These are phyloP conservation scores for Larix kaempferi DNA, from an alignment of 75 land plant species.

Conservation along the genomic window DNA sequence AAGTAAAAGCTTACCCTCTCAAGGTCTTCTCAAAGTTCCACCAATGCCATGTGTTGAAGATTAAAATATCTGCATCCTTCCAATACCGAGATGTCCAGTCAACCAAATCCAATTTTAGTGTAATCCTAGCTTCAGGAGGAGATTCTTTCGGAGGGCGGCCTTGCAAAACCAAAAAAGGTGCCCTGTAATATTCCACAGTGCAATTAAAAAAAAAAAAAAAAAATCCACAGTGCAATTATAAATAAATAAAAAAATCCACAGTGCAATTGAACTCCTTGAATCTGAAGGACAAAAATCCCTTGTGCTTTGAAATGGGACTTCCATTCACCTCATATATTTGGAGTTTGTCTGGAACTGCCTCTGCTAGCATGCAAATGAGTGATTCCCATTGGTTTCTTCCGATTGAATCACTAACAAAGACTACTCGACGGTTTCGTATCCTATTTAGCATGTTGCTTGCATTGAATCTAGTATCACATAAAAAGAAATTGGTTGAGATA, in stretches of 20 bases:
- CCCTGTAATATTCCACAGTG: conserved; percentile 80
- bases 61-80: conserved; percentile 61
- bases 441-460: conserved; percentile 57
- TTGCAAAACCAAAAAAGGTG: conserved; percentile 76
- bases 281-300: conserved; percentile 64
- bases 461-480: conserved; percentile 39
- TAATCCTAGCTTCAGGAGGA: conserved; percentile 27
- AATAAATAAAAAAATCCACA: too few relatives aligned
- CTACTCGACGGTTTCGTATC: conserved; percentile 44
- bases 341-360: conserved; percentile 35
- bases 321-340: conserved; percentile 71
- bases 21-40: conserved; percentile 78
- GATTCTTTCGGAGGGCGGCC: conserved; percentile 51
- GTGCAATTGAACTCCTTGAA: conserved; percentile 66
- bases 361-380: conserved; percentile 71
- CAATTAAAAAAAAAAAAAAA: too few relatives aligned
- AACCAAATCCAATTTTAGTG: conserved; percentile 59
- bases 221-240: too few relatives aligned
- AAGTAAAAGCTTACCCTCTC: conserved; percentile 32
- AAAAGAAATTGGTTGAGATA: conserved; percentile 16
- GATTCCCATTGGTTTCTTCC: conserved; percentile 92
- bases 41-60: conserved; percentile 86
- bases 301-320: conserved; percentile 78
- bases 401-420: conserved; percentile 74
- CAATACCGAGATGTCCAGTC: conserved; percentile 57